A percentile compares a stretch with the other conserved stretches of the same genome.
Evolutionary conservation across 345 rosid genomes (phyloP).

Genomic region (Hibiscus tridactylites): DNA sequence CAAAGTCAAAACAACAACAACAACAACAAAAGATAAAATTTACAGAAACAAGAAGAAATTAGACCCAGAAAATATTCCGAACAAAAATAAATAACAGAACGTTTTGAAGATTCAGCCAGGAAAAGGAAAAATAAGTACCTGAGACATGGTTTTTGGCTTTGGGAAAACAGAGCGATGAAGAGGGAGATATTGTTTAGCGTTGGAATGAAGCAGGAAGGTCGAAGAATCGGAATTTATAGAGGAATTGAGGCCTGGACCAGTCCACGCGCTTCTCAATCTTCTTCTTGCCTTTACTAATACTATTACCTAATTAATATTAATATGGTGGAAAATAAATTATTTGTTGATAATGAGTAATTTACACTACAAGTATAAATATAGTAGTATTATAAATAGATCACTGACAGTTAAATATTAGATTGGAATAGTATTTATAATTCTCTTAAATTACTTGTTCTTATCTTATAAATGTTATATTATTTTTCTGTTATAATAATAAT

Average conservation of each 20-base stretch:
- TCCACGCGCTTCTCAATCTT: neutral
- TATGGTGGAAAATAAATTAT: too few relatives aligned
- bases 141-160: slow-evolving; percentile 1
- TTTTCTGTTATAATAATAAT: too few relatives aligned
- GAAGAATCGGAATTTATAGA: neutral
- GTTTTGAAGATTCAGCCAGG: neutral
- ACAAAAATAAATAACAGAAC: neutral
- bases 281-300: neutral
- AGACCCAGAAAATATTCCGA: neutral
- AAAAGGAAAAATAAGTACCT: neutral
- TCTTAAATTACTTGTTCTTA: too few relatives aligned
- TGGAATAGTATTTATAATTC: too few relatives aligned
- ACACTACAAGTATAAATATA: too few relatives aligned
- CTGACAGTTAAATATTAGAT: too few relatives aligned
- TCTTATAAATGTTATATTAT: too few relatives aligned
- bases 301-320: too few relatives aligned
- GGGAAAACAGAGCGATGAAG: neutral
- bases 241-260: neutral
- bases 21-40: neutral
- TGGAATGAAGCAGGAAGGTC: neutral
- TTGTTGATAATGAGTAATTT: too few relatives aligned
- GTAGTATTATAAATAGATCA: too few relatives aligned
- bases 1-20: neutral
- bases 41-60: neutral
- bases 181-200: neutral